Evolutionary conservation across 176 grass and related monocot genomes (phyloP).

Genomic region (Oryza meyeriana): DNA sequence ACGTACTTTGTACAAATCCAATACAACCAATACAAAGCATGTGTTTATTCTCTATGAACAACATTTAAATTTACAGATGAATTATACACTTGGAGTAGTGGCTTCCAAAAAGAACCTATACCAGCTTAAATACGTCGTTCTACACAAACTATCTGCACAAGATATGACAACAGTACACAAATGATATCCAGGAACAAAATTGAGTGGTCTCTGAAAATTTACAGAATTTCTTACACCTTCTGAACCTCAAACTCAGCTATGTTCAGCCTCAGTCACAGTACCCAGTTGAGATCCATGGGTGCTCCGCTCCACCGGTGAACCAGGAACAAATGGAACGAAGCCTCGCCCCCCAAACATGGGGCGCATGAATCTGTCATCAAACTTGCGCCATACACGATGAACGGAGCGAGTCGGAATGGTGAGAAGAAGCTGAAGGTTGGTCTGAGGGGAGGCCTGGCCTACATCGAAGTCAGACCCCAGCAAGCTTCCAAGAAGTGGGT

Average conservation of each 20-base stretch:
- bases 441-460: slow-evolving; percentile 34
- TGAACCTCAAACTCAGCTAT: slow-evolving; percentile 32
- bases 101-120: slow-evolving; percentile 17
- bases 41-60: slow-evolving; percentile 18
- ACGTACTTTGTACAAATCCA: not conserved
- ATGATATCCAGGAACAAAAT: not conserved
- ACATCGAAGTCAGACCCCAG: slow-evolving; percentile 53
- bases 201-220: slow-evolving; percentile 33
- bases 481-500: slow-evolving; percentile 57
- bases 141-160: slow-evolving; percentile 31
- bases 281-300: slow-evolving; percentile 29
- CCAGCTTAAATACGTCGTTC: slow-evolving; percentile 5
- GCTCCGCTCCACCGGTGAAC: slow-evolving; percentile 68
- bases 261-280: slow-evolving; percentile 37
- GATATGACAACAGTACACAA: not conserved
- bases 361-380: slow-evolving; percentile 82
- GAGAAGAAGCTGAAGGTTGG: slow-evolving; percentile 59
- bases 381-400: slow-evolving; percentile 85
- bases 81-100: slow-evolving; percentile 21
- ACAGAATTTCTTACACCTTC: slow-evolving; percentile 16
- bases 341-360: slow-evolving; percentile 82
- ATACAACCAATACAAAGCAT: not conserved
- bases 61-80: slow-evolving; percentile 28
- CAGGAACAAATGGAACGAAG: slow-evolving; percentile 78
- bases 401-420: slow-evolving; percentile 63